Base-by-base conservation (phyloP, 2,329 filamentous ascomycete genomes). In the Xylaria sp. region DNA sequence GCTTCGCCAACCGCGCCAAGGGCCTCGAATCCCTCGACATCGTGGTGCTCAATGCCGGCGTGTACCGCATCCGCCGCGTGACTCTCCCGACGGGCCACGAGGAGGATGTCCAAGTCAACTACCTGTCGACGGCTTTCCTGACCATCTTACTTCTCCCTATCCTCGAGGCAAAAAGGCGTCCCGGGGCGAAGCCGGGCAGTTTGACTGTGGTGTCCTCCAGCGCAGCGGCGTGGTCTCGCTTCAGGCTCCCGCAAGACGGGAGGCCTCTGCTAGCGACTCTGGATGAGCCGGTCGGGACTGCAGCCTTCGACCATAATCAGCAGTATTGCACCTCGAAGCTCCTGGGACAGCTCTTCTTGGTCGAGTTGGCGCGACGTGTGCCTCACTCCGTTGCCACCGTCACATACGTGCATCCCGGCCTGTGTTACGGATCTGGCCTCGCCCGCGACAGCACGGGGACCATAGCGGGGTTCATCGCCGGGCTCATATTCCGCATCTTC, bases 41-140 rank as follows among this genome's bases (percentile, higher is more conserved):
- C 19, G 75, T 74, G 8, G 72, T 82, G 35, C 70, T 78, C 14
- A 82, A 73, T 53, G 72, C 73, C 1, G 72, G 78, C 0, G 14
- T 71, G 21, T 56, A 43, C 8, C 62, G 57, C 63, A 79, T 31
- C 67, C 42, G 23, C 2, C 45, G 38, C n/a, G 45, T 33, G 2
- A 31, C 58, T 14, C 19, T 61, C 1, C 21, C 53, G 12, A 65
- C 63, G 4, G 58, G 58, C 3, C 71, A 77, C 0, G 84, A 86
- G 65, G 72, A 73, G 31, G 78, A 75, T 2, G 69, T 86, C 43
- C 83, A 82, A 0, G 78, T 82, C 45, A 86, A 87, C 63, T 83
- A 84, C n/a, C 75, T 86, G 59, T 80, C 76, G 19, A 85, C 82
- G 0, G 76, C 82, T 7, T 71, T 86, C 0, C 73, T 87, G 0